Conservation (phyloP, 805 yeast genomes). For the Candida suzukii region DNA sequence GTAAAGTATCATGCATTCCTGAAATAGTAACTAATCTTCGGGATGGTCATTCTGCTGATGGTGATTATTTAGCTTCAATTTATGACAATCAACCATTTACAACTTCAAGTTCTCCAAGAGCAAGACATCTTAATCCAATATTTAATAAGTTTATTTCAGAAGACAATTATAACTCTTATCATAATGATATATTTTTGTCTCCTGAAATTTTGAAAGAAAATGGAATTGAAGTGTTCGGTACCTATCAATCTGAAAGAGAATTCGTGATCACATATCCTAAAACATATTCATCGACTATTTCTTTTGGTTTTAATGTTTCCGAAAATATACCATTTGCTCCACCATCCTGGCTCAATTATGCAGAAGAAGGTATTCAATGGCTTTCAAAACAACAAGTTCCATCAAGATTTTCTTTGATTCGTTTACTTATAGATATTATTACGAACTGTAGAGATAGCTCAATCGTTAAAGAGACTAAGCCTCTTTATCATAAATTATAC, state of each 20-base stretch:
- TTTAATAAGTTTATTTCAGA: conserved; percentile 21
- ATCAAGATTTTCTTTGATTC: conserved; percentile 47
- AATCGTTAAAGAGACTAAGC: conserved; percentile 26
- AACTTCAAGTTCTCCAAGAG: conserved; percentile 14
- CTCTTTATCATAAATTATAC: conserved; percentile 27
- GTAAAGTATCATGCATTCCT: conserved; percentile 2
- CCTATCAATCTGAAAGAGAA: conserved; percentile 58
- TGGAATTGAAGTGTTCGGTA: conserved; percentile 41
- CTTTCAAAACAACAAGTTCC: conserved; percentile 35
- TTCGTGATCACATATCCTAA: conserved; percentile 51
- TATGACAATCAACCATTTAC: conserved; percentile 15
- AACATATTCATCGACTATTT: conserved; percentile 41
- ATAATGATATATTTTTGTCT: conserved; percentile 40
- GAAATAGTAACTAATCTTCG: background rate
- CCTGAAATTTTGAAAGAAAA: conserved; percentile 39
- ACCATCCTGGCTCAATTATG: conserved; percentile 44
- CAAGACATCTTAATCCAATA: conserved; percentile 21
- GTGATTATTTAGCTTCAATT: conserved; percentile 12
- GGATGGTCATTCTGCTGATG: conserved; percentile 6
- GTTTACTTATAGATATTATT: conserved; percentile 40
- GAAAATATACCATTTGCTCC: conserved; percentile 57
- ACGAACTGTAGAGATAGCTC: conserved; percentile 33
- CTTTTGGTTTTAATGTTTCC: conserved; percentile 48
- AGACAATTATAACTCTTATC: conserved; percentile 14
- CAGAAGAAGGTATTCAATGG: conserved; percentile 47